Conservation (phyloP, 1,139 yeast genomes). For the Suhomyces taliae region DNA sequence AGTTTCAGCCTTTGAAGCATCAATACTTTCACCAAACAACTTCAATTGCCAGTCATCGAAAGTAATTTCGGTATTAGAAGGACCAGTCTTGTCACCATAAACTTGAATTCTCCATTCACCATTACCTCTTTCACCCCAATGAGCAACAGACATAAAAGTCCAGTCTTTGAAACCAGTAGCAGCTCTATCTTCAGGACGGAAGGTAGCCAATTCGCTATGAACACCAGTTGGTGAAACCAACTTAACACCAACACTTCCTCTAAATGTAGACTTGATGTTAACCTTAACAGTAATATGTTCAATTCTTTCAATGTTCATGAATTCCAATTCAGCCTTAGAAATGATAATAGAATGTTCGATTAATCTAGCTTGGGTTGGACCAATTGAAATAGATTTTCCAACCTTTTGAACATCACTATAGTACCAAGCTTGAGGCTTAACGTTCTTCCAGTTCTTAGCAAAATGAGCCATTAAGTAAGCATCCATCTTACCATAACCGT, state of each 20-base stretch:
- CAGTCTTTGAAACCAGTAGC: conserved; percentile 68
- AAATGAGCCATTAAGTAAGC: conserved; percentile 71
- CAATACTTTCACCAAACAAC: conserved; percentile 78
- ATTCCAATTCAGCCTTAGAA: conserved; percentile 47
- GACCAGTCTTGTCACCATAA: conserved; percentile 23
- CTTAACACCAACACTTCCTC: conserved; percentile 72
- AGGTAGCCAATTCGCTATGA: conserved; percentile 72
- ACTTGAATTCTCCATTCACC: conserved; percentile 86
- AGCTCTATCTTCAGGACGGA: conserved; percentile 59
- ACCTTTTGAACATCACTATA: conserved; percentile 48
- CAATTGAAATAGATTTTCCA: conserved; percentile 24
- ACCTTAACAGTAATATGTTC: conserved; percentile 89
- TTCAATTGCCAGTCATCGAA: conserved; percentile 74
- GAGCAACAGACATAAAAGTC: conserved; percentile 98
- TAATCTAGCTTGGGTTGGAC: conserved; percentile 18
- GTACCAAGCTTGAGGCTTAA: conserved; percentile 89
- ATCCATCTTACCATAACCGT: conserved; percentile 93
- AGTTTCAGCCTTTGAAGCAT: conserved; percentile 57
- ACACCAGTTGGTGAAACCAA: conserved; percentile 77
- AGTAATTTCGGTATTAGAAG: conserved; percentile 36
- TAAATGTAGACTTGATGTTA: conserved; percentile 58
- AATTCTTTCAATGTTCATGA: conserved; percentile 63
- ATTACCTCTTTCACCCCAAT: conserved; percentile 86
- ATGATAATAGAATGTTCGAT: conserved; percentile 49
- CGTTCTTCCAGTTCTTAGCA: conserved; percentile 79